Base-by-base conservation (phyloP, 225 moss, liverwort and hornwort species). In the Marchantia paleacea region DNA sequence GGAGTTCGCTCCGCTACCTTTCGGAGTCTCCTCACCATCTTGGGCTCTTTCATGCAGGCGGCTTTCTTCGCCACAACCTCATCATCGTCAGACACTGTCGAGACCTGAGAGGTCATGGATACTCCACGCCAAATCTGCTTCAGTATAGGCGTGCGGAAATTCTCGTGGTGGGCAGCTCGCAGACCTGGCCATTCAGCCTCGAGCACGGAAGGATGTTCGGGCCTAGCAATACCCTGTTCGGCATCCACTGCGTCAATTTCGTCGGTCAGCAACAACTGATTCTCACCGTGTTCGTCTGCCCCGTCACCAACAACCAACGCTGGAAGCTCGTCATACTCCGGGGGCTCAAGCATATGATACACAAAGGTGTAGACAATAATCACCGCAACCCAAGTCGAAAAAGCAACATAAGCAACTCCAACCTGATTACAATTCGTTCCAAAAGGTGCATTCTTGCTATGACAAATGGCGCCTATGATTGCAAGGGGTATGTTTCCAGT, bases 271-370 rank as follows among this genome's bases (percentile, higher is more conserved):
- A 73, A 25, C 25, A 69, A 39, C 52, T 12, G 63, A 11, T 10
- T 12, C n/a, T 39, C 62, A 18, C 0, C 16, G 6, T 76, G 58
- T 15, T 19, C 57, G 15, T 61, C 77, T 14, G 4, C 62, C 22
- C 4, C 61, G 18, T 4, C 20, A 19, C 12, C 26, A n/a, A 31
- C 22, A 11, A 66, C 52, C 48, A 61, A 14, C 0, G 8, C 24
- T n/a, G 12, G 53, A 52, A 49, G 51, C 2, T 29, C 73, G 9
- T 80, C 80, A 12, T 29, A 73, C 52, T 86, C 90, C 0, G 97
- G 95, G 55, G 97, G 87, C 89, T 97, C 97, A 14, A 97, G 86
- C 94, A 97, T 92, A 54, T 97, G 97, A 71, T 97, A 97, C 48
- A 93, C 97, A 76, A 97, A 90, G 60, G 93, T 92, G 62, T 97